phyloP scores from a whole-genome alignment of 1,139 yeast species.

The Citeromyces siamensis region DNA sequence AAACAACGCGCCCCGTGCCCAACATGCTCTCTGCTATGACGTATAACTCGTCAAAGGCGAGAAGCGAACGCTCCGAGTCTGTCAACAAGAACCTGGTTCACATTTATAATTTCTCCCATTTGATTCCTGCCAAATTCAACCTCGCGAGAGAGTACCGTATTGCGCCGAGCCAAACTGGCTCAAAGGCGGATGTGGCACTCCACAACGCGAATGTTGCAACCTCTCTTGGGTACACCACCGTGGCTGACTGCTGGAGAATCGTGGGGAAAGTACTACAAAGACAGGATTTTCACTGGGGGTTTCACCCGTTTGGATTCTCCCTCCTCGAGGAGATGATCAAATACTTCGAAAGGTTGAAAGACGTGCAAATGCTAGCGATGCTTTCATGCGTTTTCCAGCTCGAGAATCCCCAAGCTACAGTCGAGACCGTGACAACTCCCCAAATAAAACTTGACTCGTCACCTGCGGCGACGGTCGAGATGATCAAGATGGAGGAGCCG shows the following conservation, averaged over 20 bases:
- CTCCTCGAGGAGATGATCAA: conserved; percentile 50
- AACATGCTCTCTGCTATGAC: not conserved
- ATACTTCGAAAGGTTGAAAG: conserved; percentile 52
- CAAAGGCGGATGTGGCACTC: conserved; percentile 48
- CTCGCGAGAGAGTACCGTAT: conserved; percentile 69
- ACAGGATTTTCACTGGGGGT: conserved; percentile 56
- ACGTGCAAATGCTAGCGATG: conserved; percentile 88
- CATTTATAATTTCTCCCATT: conserved; percentile 51
- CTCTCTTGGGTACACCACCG: conserved; percentile 44
- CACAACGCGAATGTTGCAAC: conserved; percentile 68
- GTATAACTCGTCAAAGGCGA: conserved; percentile 1
- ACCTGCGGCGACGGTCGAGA: conserved; percentile 35
- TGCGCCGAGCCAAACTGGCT: no score
- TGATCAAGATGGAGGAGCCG: conserved; percentile 40
- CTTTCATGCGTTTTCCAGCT: conserved; percentile 51
- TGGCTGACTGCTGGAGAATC: conserved; percentile 75
- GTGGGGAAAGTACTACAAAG: conserved; percentile 29
- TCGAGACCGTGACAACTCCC: not conserved
- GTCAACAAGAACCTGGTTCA: conserved; percentile 38
- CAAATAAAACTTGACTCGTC: not conserved
- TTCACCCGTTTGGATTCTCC: conserved; percentile 69
- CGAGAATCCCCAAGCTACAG: conserved; percentile 20
- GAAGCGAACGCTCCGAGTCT: not conserved
- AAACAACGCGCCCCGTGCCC: conserved; percentile 7
- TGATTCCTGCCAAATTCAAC: conserved; percentile 68